Base-by-base conservation (phyloP, 345 rosid genomes). In the Firmiana major region DNA sequence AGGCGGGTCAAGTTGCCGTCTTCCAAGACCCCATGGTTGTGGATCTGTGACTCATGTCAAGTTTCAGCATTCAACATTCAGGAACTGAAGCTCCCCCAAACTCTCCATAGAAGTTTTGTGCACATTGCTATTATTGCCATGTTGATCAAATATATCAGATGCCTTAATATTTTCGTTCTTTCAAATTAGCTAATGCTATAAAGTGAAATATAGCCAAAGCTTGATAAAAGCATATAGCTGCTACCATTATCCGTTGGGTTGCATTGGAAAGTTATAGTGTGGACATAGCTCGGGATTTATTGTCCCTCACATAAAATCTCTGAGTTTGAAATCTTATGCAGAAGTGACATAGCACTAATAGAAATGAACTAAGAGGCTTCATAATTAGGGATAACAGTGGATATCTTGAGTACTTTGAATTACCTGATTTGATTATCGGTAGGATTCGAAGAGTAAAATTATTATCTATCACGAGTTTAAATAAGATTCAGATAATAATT, bases 1-100 rank as follows among this genome's bases (percentile, higher is more conserved):
- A 51, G 97, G 98, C 60, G 34, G 97, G 97, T 94, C 98, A 40
- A 92, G 97, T 46, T 45, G 40, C 22, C 34, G 16, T 22, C 45
- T 24, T 46, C 57, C 7, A 15, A 1, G 12, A 69, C 24, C 55
- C 24, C 40, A 3, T 69, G 55, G 36, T 22, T 24, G 38, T 46
- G 21, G 73, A 45, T 43, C 16, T 68, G 22, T 3, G 17, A 3
- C 36, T 24, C 0, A 45, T 26, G 24, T 46, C 40, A 12, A 11
- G 49, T 43, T 67, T 67, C 36, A 67, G 16, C 54, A 45, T 12
- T 42, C 58, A 19, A 19, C 9, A 13, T 69, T 48, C 73, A 46
- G 57, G 34, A 69, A 26, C 22, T 8, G 22, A 26, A 48, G 40
- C 21, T 69, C 40, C 16, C 57, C 22, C 38, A 3, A 12, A 24